Percentiles rank a stretch among this genome's conserved stretches.
phyloP scores from a whole-genome alignment of 1,284 basidiomycete species.

The Tranzscheliella williamsii region DNA sequence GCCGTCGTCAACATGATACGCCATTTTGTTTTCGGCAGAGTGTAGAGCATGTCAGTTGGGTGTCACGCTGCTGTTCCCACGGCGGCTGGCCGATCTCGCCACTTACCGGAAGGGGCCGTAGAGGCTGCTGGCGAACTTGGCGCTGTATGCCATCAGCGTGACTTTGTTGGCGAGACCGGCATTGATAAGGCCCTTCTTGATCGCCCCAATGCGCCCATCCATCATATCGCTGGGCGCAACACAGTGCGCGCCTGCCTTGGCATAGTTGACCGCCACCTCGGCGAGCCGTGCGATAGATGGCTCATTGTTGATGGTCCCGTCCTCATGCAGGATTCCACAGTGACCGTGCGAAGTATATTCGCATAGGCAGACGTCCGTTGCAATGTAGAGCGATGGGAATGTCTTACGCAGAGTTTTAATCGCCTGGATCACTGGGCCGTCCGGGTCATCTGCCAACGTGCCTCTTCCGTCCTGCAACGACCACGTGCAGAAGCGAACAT shows the following conservation, averaged over 20 bases:
- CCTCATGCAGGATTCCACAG: constrained; percentile 78
- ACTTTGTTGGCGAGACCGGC: constrained; percentile 72
- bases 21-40: too few species aligned
- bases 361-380: constrained; percentile 96
- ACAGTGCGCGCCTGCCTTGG: constrained; percentile 90
- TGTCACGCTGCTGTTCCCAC: too few species aligned
- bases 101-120: constrained; percentile 93
- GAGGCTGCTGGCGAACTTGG: constrained; percentile 94
- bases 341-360: constrained; percentile 99
- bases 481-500: too few species aligned
- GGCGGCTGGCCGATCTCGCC: neutral
- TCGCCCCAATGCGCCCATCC: constrained; percentile 89
- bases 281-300: constrained; percentile 75
- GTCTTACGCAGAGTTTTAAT: constrained; percentile 75
- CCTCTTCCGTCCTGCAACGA: constrained; percentile 82
- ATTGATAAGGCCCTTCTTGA: constrained; percentile 83
- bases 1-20: too few species aligned
- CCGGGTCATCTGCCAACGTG: constrained; percentile 82
- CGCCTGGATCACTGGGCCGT: constrained; percentile 89
- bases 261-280: constrained; percentile 89
- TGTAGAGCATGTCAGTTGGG: too few species aligned
- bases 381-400: constrained; percentile 75
- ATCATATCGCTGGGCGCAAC: constrained; percentile 99
- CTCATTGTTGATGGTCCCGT: constrained; percentile 70
- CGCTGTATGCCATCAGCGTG: constrained; percentile 96